Base-by-base conservation (phyloP, 352 stramenopile species). In the Aphanomyces euteiches region DNA sequence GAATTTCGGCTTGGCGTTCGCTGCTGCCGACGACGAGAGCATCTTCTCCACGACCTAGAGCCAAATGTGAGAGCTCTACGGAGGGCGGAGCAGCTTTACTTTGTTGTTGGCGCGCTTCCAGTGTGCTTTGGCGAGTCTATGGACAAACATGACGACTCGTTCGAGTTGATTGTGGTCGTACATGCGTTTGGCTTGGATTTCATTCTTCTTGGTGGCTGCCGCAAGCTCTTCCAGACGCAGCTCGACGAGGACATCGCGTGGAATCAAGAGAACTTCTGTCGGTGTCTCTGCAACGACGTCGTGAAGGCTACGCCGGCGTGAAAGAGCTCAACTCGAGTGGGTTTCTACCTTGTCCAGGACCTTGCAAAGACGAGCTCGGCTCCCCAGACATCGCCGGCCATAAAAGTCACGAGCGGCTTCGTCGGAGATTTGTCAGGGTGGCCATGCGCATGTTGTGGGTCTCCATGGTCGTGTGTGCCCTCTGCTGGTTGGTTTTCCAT, bases 91-190 rank as follows among this genome's bases (percentile, higher is more conserved):
- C 28, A 28, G 28, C 28, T 19, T 19, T 17, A 61, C 54, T 4
- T 70, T 70, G 21, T 43, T 37, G 47, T 70, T 70, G 5, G 64
- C 64, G 10, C 64, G 64, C 47, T 59, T 61, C 64, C 64, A 70
- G 47, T 70, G 64, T 12, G 64, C 64, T 43, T 70, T 70, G 54
- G 64, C 64, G 19, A 70, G 19, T 15, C 64, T 70, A 70, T 2
- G n/a, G n/a, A 56, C 34, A n/a, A n/a, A n/a, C 7, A 61, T 60
- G 43, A 41, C 47, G 54, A 61, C 54, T 21, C 37, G 1, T n/a
- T 60, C 4, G 47, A 19, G 12, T 69, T 12, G 12, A 47, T 21
- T 2, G 21, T 10, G 5, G 19, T 60, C 19, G 15, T 70, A 70
- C 64, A 70, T 61, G 64, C 40, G 47, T 10, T 70, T 61, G 5